phyloP scores from a whole-genome alignment of 768 basidiomycete genomes.

The Lentinula lateritia region DNA sequence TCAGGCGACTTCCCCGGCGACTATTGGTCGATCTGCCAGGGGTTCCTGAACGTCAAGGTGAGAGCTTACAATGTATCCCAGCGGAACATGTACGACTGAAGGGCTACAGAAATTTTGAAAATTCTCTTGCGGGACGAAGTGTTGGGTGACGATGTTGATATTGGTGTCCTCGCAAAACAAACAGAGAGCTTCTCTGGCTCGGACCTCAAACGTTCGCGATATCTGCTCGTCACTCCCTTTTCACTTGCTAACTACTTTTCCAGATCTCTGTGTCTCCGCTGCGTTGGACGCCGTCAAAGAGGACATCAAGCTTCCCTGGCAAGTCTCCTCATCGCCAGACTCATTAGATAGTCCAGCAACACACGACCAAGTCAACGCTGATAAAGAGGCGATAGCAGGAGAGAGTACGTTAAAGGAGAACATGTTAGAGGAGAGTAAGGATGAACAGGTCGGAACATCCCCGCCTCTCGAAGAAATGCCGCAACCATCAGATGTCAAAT shows the following conservation, averaged over 20 bases:
- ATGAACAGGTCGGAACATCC: not conserved
- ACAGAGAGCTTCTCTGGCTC: constrained; percentile 91
- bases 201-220: constrained; percentile 80
- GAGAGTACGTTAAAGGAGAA: not conserved
- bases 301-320: constrained; percentile 76
- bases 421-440: not conserved
- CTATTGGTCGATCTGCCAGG: constrained; percentile 87
- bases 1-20: constrained; percentile 82
- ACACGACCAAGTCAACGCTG: not conserved
- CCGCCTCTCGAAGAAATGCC: not conserved
- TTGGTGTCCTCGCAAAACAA: constrained; percentile 54
- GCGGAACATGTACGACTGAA: constrained; percentile 9
- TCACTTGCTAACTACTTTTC: constrained; percentile 7
- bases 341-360: not conserved
- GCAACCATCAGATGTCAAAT: not conserved
- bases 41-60: constrained; percentile 79
- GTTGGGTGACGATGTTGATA: constrained; percentile 59
- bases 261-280: constrained; percentile 90
- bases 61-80: constrained; percentile 58
- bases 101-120: constrained; percentile 68
- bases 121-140: constrained; percentile 83
- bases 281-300: constrained; percentile 92
- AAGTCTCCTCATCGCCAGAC: constrained; percentile 11
- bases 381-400: not conserved
- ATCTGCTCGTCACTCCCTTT: not conserved